Evolutionary conservation across 306 rosid genomes (phyloP), one percentile per base, ranked within the genome.

Genomic region (Carpinus fangiana): DNA sequence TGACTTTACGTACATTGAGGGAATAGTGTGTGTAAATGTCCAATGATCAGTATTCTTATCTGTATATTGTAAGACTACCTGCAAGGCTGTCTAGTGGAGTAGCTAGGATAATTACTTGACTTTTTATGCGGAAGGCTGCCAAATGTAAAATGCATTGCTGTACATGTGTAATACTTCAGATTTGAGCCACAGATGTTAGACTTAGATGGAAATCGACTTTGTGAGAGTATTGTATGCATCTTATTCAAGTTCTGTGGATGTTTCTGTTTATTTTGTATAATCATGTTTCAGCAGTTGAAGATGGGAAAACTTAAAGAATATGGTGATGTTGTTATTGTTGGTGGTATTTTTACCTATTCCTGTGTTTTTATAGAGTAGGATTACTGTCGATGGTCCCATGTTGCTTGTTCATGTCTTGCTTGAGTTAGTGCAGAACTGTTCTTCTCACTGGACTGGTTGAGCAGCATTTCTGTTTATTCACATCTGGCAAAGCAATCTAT

Each of bases 401-500:
- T 21, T 59, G 31, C 47, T 38, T 34, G 47, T 36, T 26, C 36
- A 65, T 65, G 45, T 38, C 69, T 34, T 36, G 48, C 20, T 41
- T 21, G 13, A 28, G 65, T 67, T 41, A 67, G 72, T 67, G 26
- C 51, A 12, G 51, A 41, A 38, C 13, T 41, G 28, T 67, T 18
- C 60, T n/a, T 57, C 31, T 68, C 43, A 56, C 53, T 28, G 68
- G 69, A 51, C 21, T 68, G 79, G 74, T 73, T 48, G 64, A 57
- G 68, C 52, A 47, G 55, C 60, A 55, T 64, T 69, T 73, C 72
- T 73, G 50, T 41, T 57, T 71, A 51, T 76, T 71, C 80, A 78
- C 34, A 55, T 77, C 41, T 81, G 86, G 75, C 71, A 75, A 82
- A 70, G 80, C 70, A 66, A 78, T 65, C 26, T 82, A 74, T 78